These are phyloP conservation scores for Syncephalastrum racemosum DNA, from an alignment of 371 early-diverging fungal species.

Conservation along the genomic window DNA sequence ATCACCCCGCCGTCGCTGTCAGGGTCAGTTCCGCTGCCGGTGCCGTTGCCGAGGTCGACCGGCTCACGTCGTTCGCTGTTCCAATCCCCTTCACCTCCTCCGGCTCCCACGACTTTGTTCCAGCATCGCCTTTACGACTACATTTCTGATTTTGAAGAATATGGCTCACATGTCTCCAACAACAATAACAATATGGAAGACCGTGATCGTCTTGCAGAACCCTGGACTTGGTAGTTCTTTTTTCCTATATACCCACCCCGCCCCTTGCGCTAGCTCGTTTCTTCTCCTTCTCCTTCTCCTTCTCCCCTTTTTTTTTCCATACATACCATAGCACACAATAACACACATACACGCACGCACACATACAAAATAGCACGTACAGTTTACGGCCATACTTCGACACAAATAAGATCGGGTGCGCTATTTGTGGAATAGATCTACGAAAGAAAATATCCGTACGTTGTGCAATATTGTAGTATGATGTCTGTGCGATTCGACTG, in stretches of 20 bases:
- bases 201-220: too few species aligned
- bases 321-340: not conserved
- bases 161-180: not conserved
- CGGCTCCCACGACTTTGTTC: not conserved
- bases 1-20: too few species aligned
- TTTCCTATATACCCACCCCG: not conserved
- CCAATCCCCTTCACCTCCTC: not conserved
- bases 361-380: not conserved
- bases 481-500: too few species aligned
- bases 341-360: not conserved
- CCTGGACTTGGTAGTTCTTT: not conserved
- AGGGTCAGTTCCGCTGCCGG: too few species aligned
- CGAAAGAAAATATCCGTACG: too few species aligned
- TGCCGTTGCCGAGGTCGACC: too few species aligned
- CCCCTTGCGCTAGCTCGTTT: not conserved
- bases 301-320: not conserved
- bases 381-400: conserved; percentile 1
- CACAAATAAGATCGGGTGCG: not conserved
- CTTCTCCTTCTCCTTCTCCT: not conserved
- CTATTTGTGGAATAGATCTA: too few species aligned
- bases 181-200: too few species aligned
- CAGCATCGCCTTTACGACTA: too few species aligned
- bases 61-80: too few species aligned
- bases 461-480: too few species aligned
- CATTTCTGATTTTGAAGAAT: too few species aligned